These are phyloP conservation scores for Pilobolus umbonatus DNA, from an alignment of 192 early-diverging fungal genomes.

Conservation along the genomic window DNA sequence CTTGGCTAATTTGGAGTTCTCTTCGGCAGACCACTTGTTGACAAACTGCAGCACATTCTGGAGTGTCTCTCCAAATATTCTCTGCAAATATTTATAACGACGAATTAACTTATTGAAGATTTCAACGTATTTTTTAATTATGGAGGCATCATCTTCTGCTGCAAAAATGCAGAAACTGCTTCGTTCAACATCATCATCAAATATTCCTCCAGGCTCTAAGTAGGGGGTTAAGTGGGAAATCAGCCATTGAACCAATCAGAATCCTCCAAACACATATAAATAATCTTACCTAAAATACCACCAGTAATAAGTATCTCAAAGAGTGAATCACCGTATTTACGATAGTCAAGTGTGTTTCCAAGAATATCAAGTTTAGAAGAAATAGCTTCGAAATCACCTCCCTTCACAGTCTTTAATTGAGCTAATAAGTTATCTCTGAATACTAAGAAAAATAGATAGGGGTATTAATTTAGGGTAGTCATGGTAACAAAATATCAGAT, in stretches of 20 bases:
- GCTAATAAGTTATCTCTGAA: conserved; percentile 57
- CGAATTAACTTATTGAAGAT: conserved; percentile 88
- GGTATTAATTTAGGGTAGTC: neutral
- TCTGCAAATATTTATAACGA: conserved; percentile 91
- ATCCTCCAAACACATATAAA: too few species aligned
- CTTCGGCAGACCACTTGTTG: conserved; percentile 79
- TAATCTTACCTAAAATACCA: conserved; percentile 75
- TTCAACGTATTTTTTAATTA: conserved; percentile 72
- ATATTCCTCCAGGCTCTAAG: conserved; percentile 71
- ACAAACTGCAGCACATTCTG: conserved; percentile 83
- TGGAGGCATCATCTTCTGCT: conserved; percentile 61
- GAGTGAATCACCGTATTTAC: conserved; percentile 90
- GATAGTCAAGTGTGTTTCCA: conserved; percentile 88
- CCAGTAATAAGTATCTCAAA: conserved; percentile 94
- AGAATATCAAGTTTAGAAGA: conserved; percentile 70
- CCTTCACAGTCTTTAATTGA: conserved; percentile 39
- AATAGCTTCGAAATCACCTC: conserved; percentile 70
- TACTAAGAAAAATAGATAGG: conserved; percentile 33
- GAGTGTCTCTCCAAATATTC: conserved; percentile 78
- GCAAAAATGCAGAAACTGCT: conserved; percentile 81
- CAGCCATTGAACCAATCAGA: neutral
- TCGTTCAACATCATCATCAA: conserved; percentile 71
- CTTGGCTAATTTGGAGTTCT: conserved; percentile 75
- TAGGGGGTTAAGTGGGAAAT: neutral
- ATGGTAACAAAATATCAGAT: neutral